phyloP scores from a whole-genome alignment of 2,329 filamentous ascomycete species.

The Colletotrichum sp. region DNA sequence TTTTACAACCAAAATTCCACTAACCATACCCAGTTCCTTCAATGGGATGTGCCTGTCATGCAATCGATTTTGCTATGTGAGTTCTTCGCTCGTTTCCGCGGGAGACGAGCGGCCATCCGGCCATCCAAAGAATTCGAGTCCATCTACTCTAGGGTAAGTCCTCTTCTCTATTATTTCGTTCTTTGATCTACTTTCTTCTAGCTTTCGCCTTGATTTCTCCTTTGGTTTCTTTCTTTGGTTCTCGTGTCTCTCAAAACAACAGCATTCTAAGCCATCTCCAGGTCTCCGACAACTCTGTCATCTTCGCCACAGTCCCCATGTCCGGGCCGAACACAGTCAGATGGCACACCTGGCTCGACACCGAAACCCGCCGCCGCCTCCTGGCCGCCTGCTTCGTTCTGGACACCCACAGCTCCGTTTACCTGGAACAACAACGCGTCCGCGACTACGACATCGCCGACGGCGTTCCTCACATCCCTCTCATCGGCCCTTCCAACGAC shows the following conservation, averaged over 20 bases:
- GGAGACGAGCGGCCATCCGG: conserved; percentile 51
- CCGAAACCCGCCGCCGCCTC: conserved; percentile 58
- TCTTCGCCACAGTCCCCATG: conserved; percentile 26
- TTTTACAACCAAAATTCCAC: not conserved
- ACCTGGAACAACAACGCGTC: conserved; percentile 51
- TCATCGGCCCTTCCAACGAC: conserved; percentile 46
- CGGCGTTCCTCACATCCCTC: conserved; percentile 46
- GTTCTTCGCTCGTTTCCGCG: conserved; percentile 59
- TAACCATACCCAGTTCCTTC: conserved; percentile 41
- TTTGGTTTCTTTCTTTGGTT: conserved; percentile 29
- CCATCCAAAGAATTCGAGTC: conserved; percentile 55
- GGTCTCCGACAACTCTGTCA: conserved; percentile 41
- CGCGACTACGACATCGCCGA: conserved; percentile 42
- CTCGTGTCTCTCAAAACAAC: conserved; percentile 3
- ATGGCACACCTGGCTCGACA: conserved; percentile 59
- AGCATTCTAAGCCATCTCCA: conserved; percentile 37
- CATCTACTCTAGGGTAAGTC: conserved; percentile 59
- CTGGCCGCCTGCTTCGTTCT: conserved; percentile 62
- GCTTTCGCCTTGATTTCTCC: conserved; percentile 19
- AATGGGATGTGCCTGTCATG: conserved; percentile 56
- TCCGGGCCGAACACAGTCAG: conserved; percentile 34
- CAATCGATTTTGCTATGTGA: conserved; percentile 61
- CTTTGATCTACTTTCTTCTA: conserved; percentile 30
- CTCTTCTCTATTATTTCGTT: conserved; percentile 25
- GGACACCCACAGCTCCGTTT: conserved; percentile 61